Conservation (phyloP, 2,329 filamentous ascomycete species). For the Talaromyces sp. region DNA sequence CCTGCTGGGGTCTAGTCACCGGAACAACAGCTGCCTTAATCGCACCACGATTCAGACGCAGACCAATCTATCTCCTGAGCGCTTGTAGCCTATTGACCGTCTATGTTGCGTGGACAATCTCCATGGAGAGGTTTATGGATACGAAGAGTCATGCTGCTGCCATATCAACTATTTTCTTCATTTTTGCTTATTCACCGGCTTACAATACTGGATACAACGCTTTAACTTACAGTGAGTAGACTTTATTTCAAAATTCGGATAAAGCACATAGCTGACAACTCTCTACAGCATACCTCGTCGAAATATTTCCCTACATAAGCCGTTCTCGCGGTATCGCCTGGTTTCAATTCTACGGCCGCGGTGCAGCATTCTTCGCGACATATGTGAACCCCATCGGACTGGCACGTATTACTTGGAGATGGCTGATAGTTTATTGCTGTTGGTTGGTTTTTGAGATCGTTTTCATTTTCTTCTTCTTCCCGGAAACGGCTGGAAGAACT, state of each 20-base stretch:
- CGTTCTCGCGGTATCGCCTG: constrained; percentile 60
- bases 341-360: constrained; percentile 55
- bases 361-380: constrained; percentile 52
- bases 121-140: constrained; percentile 37
- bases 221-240: constrained; percentile 45
- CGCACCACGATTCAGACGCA: constrained; percentile 44
- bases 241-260: neutral
- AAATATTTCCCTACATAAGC: constrained; percentile 59
- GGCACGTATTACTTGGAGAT: constrained; percentile 46
- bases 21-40: constrained; percentile 42
- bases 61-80: constrained; percentile 49
- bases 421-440: constrained; percentile 45
- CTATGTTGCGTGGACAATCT: constrained; percentile 59
- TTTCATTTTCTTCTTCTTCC: constrained; percentile 49
- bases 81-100: constrained; percentile 52
- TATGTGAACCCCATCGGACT: constrained; percentile 51
- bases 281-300: constrained; percentile 49
- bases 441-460: constrained; percentile 44
- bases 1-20: constrained; percentile 45
- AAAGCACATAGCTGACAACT: neutral
- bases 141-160: constrained; percentile 41
- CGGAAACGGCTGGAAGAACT: constrained; percentile 44
- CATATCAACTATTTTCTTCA: constrained; percentile 54
- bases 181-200: constrained; percentile 58
- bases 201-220: constrained; percentile 69